Evolutionary conservation across 176 grass and related monocot genomes (phyloP).

Genomic region (Miscanthus lutarioriparius): DNA sequence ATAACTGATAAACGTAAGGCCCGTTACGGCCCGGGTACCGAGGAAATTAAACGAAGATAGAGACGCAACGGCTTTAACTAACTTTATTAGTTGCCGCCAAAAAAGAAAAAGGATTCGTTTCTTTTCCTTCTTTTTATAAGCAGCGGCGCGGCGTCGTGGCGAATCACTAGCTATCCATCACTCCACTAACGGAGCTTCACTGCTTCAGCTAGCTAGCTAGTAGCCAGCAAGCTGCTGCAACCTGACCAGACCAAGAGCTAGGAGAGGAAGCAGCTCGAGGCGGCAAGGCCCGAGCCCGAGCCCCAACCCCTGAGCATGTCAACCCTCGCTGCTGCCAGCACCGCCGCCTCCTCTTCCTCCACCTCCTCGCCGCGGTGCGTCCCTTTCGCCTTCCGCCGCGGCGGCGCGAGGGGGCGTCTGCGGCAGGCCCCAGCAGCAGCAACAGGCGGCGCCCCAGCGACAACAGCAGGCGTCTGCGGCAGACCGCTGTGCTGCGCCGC

Average conservation of each 20-base stretch:
- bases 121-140: not conserved
- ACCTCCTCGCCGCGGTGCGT: constrained; percentile 32
- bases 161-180: not conserved
- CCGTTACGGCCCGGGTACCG: too few species aligned
- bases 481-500: constrained; percentile 41
- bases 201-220: too few species aligned
- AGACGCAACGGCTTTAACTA: too few species aligned
- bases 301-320: not conserved
- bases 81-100: too few species aligned
- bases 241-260: too few species aligned
- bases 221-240: too few species aligned
- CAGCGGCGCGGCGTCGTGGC: not conserved
- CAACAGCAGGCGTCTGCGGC: not conserved
- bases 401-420: not conserved
- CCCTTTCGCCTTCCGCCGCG: constrained; percentile 32
- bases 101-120: not conserved
- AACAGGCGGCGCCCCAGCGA: not conserved
- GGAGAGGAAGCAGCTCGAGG: too few species aligned
- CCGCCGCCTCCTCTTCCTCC: not conserved
- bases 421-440: not conserved
- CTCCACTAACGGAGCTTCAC: not conserved
- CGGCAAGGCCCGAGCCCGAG: too few species aligned
- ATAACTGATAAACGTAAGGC: too few species aligned
- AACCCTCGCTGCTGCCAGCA: too few species aligned
- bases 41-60: too few species aligned